Percentiles rank a stretch among this genome's conserved stretches.
Conservation (phyloP, 2,329 filamentous ascomycete genomes). For the Peltaster fructicola region DNA sequence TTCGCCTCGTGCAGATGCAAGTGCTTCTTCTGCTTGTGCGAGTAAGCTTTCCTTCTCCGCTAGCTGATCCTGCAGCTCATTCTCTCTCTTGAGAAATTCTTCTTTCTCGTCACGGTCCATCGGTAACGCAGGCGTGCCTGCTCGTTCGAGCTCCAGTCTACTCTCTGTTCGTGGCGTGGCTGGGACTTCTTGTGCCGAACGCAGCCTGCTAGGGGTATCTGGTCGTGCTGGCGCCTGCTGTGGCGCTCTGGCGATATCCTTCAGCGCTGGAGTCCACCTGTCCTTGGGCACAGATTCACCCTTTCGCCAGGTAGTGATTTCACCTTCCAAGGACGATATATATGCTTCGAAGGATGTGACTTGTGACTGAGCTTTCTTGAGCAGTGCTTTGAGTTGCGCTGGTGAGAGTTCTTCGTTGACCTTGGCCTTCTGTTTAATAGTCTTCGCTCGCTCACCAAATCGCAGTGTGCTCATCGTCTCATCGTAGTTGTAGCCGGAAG, state of each 20-base stretch:
- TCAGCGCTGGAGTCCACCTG: slow-evolving; percentile 58
- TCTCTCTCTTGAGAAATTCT: slow-evolving; percentile 85
- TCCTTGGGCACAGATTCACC: slow-evolving; percentile 83
- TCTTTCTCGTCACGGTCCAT: slow-evolving; percentile 94
- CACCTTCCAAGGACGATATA: slow-evolving; percentile 63
- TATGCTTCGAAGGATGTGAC: slow-evolving; percentile 79
- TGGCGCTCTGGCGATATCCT: slow-evolving; percentile 23
- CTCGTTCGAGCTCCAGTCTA: slow-evolving; percentile 53
- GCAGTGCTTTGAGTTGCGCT: slow-evolving; percentile 77
- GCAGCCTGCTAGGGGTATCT: slow-evolving; percentile 42
- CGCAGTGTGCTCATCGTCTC: slow-evolving; percentile 84
- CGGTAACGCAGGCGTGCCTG: slow-evolving; percentile 70
- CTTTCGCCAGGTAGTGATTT: slow-evolving; percentile 71
- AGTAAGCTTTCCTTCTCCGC: slow-evolving; percentile 80
- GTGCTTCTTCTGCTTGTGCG: slow-evolving; percentile 57
- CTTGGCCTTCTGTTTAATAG: slow-evolving; percentile 99
- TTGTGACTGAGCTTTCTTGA: slow-evolving; percentile 83
- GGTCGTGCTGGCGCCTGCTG: slow-evolving; percentile 32
- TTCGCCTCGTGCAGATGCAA: slow-evolving; percentile 75
- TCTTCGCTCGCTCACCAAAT: slow-evolving; percentile 92
- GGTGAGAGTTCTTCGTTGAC: slow-evolving; percentile 96
- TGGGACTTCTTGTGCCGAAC: slow-evolving; percentile 29
- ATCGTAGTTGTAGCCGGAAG: slow-evolving; percentile 91
- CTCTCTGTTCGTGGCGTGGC: slow-evolving; percentile 41
- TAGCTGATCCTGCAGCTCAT: slow-evolving; percentile 91